Base-by-base conservation (phyloP, 176 grass and related monocot species). In the Elaeis guineensis region DNA sequence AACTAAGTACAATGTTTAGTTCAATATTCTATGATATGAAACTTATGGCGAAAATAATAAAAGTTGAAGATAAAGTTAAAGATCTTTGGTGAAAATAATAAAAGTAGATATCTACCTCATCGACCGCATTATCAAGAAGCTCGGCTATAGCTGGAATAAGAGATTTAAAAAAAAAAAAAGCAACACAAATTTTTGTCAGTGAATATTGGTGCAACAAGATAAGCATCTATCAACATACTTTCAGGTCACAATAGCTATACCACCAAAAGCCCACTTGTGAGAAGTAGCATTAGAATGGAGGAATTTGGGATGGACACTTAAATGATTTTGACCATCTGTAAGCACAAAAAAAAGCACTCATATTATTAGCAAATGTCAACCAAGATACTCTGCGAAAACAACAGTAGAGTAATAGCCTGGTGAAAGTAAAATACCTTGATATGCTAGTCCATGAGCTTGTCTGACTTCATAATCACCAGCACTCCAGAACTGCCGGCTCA, bases 261-360 rank as follows among this genome's bases (percentile, higher is more conserved):
- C 85, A 70, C 85, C 85, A 55, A 89, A 89, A 0, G 80, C 77
- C 85, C 85, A 89, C 62, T 89, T 83, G 6, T 88, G 85, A 20
- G 85, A 88, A 57, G 80, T 89, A 0, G 80, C 85, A 3, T 89
- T 89, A 16, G 80, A 89, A 72, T 89, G 85, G 19, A 89, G 85
- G 64, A 89, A 84, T 54, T 89, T 77, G 0, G 85, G 80, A 51
- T 89, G 80, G 6, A 89, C 59, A 4, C 80, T 69, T 75, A 89
- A 69, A 22, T 77, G 77, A 25, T 77, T 89, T 48, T 62, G 64
- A 55, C 59, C 59, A 80, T 58, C 85, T 84, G 60, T 19, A 17
- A 51, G 0, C 17, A 21, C 55, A 70, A 26, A 18, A 55, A 49
- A 50, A 35, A 59, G 25, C 49, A 0, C 1, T 50, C 67, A 70